These are phyloP conservation scores for Aspergillus fischeri DNA, from an alignment of 2,329 filamentous ascomycete genomes.

Conservation along the genomic window DNA sequence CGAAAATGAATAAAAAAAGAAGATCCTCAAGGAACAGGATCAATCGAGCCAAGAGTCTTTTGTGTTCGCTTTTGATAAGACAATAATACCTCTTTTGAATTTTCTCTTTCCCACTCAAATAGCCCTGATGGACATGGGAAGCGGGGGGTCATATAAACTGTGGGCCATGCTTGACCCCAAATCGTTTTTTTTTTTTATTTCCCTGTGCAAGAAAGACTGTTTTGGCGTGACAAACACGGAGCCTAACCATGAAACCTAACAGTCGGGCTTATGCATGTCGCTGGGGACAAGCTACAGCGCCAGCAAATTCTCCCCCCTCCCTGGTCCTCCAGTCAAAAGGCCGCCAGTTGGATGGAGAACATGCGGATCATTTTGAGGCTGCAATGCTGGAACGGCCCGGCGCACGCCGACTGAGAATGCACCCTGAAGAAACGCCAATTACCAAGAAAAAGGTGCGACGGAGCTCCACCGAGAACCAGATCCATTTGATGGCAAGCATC, in stretches of 20 bases:
- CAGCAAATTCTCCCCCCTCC: slow-evolving; percentile 24
- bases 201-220: slow-evolving; percentile 16
- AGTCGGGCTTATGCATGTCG: slow-evolving; percentile 37
- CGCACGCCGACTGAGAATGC: slow-evolving; percentile 39
- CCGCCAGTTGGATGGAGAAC: slow-evolving; percentile 26
- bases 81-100: background rate
- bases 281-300: slow-evolving; percentile 30
- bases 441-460: slow-evolving; percentile 19
- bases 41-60: background rate
- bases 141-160: slow-evolving; percentile 38
- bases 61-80: background rate
- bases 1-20: background rate
- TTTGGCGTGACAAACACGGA: slow-evolving; percentile 30
- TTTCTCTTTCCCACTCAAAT: slow-evolving; percentile 6
- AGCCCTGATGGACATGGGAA: slow-evolving; percentile 26
- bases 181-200: slow-evolving; percentile 4
- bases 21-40: background rate
- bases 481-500: slow-evolving; percentile 17
- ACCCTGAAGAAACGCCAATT: slow-evolving; percentile 35
- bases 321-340: slow-evolving; percentile 31
- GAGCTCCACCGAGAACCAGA: slow-evolving; percentile 20
- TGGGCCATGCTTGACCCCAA: slow-evolving; percentile 26
- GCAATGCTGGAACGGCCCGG: slow-evolving; percentile 45
- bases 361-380: slow-evolving; percentile 43
- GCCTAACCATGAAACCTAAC: slow-evolving; percentile 36